Base-by-base conservation (phyloP, 2,329 filamentous ascomycete genomes). In the Colletotrichum tofieldiae region DNA sequence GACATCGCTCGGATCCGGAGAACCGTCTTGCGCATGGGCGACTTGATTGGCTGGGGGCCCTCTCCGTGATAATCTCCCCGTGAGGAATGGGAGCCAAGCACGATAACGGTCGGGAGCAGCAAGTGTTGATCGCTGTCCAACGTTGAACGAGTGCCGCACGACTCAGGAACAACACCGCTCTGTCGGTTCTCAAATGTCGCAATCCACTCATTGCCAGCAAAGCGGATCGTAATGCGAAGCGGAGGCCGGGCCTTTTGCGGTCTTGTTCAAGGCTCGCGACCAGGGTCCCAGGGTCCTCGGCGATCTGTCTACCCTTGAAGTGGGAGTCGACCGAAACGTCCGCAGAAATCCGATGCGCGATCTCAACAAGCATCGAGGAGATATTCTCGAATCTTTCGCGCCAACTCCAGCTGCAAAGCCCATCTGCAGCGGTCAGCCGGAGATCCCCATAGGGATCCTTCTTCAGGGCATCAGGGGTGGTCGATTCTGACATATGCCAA, bases 401-500 rank as follows among this genome's bases (percentile, higher is more conserved):
- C 26, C 12, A 23, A 12, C 51, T 45, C 9, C 18, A 41, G 51
- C 18, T 66, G 39, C n/a, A 23, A 23, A 12, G 8, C 43, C 18
- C 29, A 61, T 47, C 41, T 55, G 35, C 35, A 47, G 64, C 59
- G 69, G 65, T 55, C 65, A 69, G 43, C 39, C 43, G 3, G 43
- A 26, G 49, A 54, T 29, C 9, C 11, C 52, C 35, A n/a, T 26
- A 6, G 20, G 11, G 29, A 32, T 14, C 11, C 20, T 37, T 45
- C n/a, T 35, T 18, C 29, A 32, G 51, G 9, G 39, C 32, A 1
- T 39, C 55, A 14, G 59, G 47, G 67, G 29, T 29, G 41, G 47
- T 65, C 67, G 67, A 73, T 73, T 66, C 64, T 70, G 71, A 58
- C 67, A 64, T 69, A 39, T 65, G 56, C 43, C 66, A 67, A 23